Evolutionary conservation across 768 basidiomycete species (phyloP), one percentile per base, ranked within the genome.

Genomic region (Suillus subalutaceus): DNA sequence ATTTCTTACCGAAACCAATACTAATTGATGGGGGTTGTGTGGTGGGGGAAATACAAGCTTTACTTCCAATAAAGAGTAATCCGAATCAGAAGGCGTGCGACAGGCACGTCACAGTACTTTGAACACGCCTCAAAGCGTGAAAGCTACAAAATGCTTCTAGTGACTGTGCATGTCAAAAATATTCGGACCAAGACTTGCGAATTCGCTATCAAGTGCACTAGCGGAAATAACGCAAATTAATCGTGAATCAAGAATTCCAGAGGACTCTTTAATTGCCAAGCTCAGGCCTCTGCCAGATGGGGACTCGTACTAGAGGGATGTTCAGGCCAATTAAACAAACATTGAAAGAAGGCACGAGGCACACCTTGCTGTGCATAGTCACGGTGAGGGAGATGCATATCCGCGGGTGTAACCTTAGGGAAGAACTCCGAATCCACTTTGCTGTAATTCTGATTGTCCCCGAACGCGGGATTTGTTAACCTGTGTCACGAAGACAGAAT

Each of bases 361-460:
- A 35, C 23, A 37, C 60, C 20, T 44, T 26, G 18, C 26, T 43
- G 38, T 32, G 56, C 64, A 68, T 66, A 56, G 40, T n/a, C n/a
- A n/a, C n/a, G n/a, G n/a, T 69, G 74, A 70, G 66, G 70, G 55
- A 65, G 63, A 63, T 69, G 60, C 12, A 75, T 73, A 75, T 75
- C 77, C 75, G 75, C 77, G 77, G 75, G 69, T 66, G 66, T 76
- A 75, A 75, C 65, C 65, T 35, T n/a, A 37, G 53, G 66, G 48
- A 63, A 68, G 55, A 63, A 62, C 53, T 65, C 26, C 53, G 41
- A 61, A 63, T 66, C 66, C 62, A 53, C 63, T 70, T 12, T 68
- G 67, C 67, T 62, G 57, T 72, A 67, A 68, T 65, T 40, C 63
- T 72, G 66, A 71, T 64, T 64, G 56, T 68, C 48, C 32, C 40